phyloP scores from a whole-genome alignment of 352 stramenopile species.

The Peronospora farinosa region DNA sequence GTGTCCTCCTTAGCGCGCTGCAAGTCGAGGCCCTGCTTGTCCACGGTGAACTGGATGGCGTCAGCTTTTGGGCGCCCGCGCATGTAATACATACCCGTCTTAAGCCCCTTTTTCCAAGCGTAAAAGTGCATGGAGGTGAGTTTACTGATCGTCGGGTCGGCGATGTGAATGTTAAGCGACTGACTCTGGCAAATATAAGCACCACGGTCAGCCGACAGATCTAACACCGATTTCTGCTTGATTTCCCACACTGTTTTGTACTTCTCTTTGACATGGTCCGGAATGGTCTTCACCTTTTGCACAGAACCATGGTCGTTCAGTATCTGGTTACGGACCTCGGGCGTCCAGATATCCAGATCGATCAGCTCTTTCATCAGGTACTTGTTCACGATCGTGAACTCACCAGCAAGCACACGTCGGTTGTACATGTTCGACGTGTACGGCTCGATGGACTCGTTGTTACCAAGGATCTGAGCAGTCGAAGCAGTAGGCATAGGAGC shows the following conservation, averaged over 20 bases:
- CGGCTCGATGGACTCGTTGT: conserved; percentile 98
- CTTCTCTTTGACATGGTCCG: conserved; percentile 86
- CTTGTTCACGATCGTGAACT: conserved; percentile 99
- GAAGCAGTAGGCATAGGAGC: conserved; percentile 99
- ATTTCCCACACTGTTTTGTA: conserved; percentile 99
- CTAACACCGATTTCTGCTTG: conserved; percentile 95
- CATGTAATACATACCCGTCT: conserved; percentile 99
- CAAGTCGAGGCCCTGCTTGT: conserved; percentile 87
- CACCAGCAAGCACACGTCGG: conserved; percentile 95
- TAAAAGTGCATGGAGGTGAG: conserved; percentile 99
- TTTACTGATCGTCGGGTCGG: conserved; percentile 95
- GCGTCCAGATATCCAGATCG: conserved; percentile 93
- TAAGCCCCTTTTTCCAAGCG: conserved; percentile 98
- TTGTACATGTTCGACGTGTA: conserved; percentile 99
- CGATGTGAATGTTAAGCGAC: conserved; percentile 98
- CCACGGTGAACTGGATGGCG: conserved; percentile 99
- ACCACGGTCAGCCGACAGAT: conserved; percentile 96
- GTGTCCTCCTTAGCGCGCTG: conserved; percentile 33
- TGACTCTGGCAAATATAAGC: conserved; percentile 98
- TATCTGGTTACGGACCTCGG: conserved; percentile 97
- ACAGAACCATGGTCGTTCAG: conserved; percentile 95
- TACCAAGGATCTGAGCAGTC: conserved; percentile 98
- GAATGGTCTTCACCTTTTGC: conserved; percentile 87
- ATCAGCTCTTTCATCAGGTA: conserved; percentile 98
- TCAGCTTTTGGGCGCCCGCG: conserved; percentile 96